Conservation (phyloP, 116 monocot genomes). For the Posidonia oceanica region DNA sequence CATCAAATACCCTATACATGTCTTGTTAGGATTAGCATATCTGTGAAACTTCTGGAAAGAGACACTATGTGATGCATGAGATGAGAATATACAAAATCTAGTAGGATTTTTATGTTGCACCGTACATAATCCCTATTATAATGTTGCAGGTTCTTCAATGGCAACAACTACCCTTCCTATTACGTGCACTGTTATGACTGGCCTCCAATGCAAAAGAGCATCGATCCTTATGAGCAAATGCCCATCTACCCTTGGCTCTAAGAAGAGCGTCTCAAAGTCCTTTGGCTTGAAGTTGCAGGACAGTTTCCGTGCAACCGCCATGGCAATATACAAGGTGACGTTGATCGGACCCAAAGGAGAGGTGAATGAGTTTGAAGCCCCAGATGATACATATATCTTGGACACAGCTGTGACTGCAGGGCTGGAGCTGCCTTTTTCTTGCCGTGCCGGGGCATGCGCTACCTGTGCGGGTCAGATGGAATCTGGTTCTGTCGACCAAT, state of each 20-base stretch:
- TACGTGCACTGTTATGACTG: neutral
- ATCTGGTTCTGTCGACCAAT: slow-evolving; percentile 66
- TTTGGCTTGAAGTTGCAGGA: slow-evolving; percentile 28
- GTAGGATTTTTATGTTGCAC: too few species aligned
- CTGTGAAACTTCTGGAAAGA: too few species aligned
- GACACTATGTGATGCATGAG: too few species aligned
- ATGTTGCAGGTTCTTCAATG: neutral
- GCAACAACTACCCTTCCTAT: neutral
- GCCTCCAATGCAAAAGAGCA: too few species aligned
- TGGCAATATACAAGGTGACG: slow-evolving; percentile 69
- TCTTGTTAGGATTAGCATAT: too few species aligned
- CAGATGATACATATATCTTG: slow-evolving; percentile 64
- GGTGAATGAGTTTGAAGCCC: slow-evolving; percentile 66
- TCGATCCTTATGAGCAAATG: too few species aligned
- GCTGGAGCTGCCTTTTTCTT: slow-evolving; percentile 71
- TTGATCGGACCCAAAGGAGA: slow-evolving; percentile 48
- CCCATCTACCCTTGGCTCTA: slow-evolving; percentile 16
- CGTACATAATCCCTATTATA: too few species aligned
- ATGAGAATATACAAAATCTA: too few species aligned
- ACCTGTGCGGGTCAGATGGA: slow-evolving; percentile 63
- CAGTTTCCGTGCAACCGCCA: slow-evolving; percentile 27
- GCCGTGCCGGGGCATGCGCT: slow-evolving; percentile 80
- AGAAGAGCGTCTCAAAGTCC: slow-evolving; percentile 12
- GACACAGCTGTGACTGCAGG: slow-evolving; percentile 71
- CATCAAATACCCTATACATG: too few species aligned